Conservation (phyloP, 139 green algal genomes). For the Microglena sp. region DNA sequence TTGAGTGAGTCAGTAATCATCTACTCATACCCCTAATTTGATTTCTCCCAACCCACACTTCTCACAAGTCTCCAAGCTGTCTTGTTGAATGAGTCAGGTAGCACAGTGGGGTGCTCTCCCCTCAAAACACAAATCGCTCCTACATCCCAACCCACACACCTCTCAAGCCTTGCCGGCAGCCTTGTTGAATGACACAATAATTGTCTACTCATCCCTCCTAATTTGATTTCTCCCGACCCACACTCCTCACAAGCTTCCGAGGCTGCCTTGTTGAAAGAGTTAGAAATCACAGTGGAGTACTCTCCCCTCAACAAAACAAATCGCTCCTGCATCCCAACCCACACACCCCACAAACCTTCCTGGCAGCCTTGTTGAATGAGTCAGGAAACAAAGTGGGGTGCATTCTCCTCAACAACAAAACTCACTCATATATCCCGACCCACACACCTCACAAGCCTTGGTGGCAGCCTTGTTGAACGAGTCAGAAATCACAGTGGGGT, state of each 20-base stretch:
- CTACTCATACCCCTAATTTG: conserved; percentile 74
- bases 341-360: conserved; percentile 74
- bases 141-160: too few species aligned
- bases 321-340: too few species aligned
- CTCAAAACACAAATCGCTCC: too few species aligned
- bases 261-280: too few species aligned
- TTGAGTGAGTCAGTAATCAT: conserved; percentile 90
- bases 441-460: conserved; percentile 66
- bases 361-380: conserved; percentile 71
- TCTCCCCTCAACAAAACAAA: too few species aligned
- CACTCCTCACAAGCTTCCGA: too few species aligned
- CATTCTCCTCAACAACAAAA: conserved; percentile 35
- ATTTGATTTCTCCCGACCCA: too few species aligned
- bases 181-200: conserved; percentile 85
- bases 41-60: conserved; percentile 28
- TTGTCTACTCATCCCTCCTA: conserved; percentile 77
- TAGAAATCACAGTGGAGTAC: too few species aligned
- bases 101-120: conserved; percentile 87
- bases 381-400: conserved; percentile 95
- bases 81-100: too few species aligned
- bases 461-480: conserved; percentile 72
- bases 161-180: too few species aligned
- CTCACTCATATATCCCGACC: too few species aligned
- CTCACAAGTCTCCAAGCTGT: too few species aligned
- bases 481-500: conserved; percentile 95